Base-by-base conservation (phyloP, 345 rosid species). In the Eucalyptus guilfoylei region DNA sequence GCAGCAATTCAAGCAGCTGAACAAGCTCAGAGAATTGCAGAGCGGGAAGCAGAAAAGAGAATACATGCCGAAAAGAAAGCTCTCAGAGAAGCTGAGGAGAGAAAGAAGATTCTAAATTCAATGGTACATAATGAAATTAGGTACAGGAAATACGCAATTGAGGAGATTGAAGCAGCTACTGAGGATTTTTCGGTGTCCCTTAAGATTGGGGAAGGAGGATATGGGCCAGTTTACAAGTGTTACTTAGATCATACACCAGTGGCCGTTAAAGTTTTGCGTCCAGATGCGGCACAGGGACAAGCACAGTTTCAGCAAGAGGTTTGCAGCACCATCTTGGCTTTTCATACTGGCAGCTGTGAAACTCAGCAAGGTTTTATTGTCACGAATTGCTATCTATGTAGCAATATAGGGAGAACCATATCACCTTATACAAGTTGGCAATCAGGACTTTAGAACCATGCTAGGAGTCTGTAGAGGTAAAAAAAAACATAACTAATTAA, bases 161-260 rank as follows among this genome's bases (percentile, higher is more conserved):
- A 95, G 89, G 99, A 97, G 93, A 95, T 97, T 49, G 98, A 96
- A 93, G 87, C 55, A 80, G 98, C 98, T 88, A 94, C 99, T 4
- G 91, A 95, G 8, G 85, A 91, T 85, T 96, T 97, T 80, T 34
- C 95, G 1, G 88, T 67, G 9, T 89, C 93, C 40, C 96, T 91
- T 58, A 96, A 96, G 93, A 92, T 97, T 24, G 99, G 99, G 49
- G 99, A 96, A 95, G 99, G 99, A 76, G 99, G 99, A 47, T 97
- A 97, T 85, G 98, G 98, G 24, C 99, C 99, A 37, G 99, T 96
- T 34, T 97, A 93, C 93, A 92, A 87, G 86, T 90, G 95, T 72
- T 80, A 88, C 50, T 89, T 97, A 86, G 97, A 96, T 91, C 97
- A 94, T 49, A 97, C 99, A 24, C 92, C 94, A 7, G 98, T 95